These are phyloP conservation scores for Sclerotinia glacialis DNA, from an alignment of 2,329 filamentous ascomycete genomes.

Conservation along the genomic window DNA sequence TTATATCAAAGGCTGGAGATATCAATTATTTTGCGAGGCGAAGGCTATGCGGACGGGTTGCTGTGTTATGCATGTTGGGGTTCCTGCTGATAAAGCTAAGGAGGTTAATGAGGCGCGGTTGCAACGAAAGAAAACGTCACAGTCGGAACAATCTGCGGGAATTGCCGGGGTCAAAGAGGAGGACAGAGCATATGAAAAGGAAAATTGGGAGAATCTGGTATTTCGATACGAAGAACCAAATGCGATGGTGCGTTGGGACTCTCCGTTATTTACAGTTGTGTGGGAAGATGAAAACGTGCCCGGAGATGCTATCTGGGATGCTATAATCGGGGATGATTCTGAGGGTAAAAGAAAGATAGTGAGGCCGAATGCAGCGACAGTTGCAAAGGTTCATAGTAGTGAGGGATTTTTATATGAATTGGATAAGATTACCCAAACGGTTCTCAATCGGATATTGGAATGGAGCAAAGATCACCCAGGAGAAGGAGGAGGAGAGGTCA, in stretches of 20 bases:
- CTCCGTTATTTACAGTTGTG: slow-evolving; percentile 74
- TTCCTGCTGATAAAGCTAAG: slow-evolving; percentile 50
- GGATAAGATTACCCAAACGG: slow-evolving; percentile 74
- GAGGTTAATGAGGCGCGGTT: slow-evolving; percentile 61
- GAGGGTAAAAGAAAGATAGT: slow-evolving; percentile 62
- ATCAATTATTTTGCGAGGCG: slow-evolving; percentile 81
- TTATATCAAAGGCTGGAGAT: slow-evolving; percentile 88
- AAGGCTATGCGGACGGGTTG: slow-evolving; percentile 74
- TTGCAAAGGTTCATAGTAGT: slow-evolving; percentile 61
- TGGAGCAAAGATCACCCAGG: slow-evolving; percentile 62
- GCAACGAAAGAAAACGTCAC: slow-evolving; percentile 35
- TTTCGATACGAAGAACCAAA: slow-evolving; percentile 87
- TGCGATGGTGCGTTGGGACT: slow-evolving; percentile 80
- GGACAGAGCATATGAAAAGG: slow-evolving; percentile 36
- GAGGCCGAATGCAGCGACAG: slow-evolving; percentile 71
- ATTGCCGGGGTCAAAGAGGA: slow-evolving; percentile 35
- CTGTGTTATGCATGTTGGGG: slow-evolving; percentile 68
- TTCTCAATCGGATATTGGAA: slow-evolving; percentile 67
- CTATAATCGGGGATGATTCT: slow-evolving; percentile 57
- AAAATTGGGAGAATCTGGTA: slow-evolving; percentile 40
- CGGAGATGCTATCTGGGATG: slow-evolving; percentile 71
- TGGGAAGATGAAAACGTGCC: slow-evolving; percentile 71
- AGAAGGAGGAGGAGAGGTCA: slow-evolving; percentile 59
- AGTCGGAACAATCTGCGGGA: slow-evolving; percentile 24
- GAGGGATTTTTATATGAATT: slow-evolving; percentile 76